A percentile compares a stretch with the other conserved stretches of the same genome.
These are phyloP conservation scores for Russula vinacea DNA, from an alignment of 768 basidiomycete species.

Conservation along the genomic window DNA sequence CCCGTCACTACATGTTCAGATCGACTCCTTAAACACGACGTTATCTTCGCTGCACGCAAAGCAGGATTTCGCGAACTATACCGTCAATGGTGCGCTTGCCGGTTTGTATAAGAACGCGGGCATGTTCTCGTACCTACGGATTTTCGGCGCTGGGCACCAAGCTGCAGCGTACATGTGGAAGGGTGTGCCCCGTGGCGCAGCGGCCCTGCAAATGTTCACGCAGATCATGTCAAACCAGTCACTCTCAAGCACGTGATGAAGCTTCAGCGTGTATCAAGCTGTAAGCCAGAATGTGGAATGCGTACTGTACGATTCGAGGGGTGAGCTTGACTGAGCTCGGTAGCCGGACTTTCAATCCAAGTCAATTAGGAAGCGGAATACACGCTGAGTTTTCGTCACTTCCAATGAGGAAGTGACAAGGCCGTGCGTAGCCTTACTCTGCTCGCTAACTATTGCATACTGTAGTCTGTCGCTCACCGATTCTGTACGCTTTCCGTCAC, in stretches of 20 bases:
- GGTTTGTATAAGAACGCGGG: slow-evolving; percentile 60
- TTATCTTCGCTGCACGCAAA: slow-evolving; percentile 44
- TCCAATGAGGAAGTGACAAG: no score
- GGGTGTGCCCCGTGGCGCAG: slow-evolving; percentile 33
- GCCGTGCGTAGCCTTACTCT: no score
- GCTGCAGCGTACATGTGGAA: slow-evolving; percentile 36
- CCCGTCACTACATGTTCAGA: slow-evolving; percentile 34
- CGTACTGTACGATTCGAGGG: no score
- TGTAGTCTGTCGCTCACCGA: no score
- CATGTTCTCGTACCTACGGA: slow-evolving; percentile 52
- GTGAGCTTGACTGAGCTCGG: no score
- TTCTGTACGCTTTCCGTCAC: no score
- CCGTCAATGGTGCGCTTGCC: slow-evolving; percentile 48
- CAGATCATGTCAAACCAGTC: slow-evolving; percentile 37
- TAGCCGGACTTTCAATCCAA: no score
- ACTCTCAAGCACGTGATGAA: slow-evolving; percentile 34
- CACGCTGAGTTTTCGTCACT: no score
- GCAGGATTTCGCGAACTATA: slow-evolving; percentile 48
- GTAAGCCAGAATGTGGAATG: no score
- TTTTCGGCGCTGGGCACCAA: slow-evolving; percentile 45
- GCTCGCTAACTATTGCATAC: no score
- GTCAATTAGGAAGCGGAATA: no score
- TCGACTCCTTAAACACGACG: slow-evolving; percentile 47
- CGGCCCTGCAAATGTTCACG: slow-evolving; percentile 38
- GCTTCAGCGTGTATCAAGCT: no score